A percentile compares a stretch with the other conserved stretches of the same genome.
phyloP scores from a whole-genome alignment of 2,329 filamentous ascomycete species.

The Ophiostoma montium region DNA sequence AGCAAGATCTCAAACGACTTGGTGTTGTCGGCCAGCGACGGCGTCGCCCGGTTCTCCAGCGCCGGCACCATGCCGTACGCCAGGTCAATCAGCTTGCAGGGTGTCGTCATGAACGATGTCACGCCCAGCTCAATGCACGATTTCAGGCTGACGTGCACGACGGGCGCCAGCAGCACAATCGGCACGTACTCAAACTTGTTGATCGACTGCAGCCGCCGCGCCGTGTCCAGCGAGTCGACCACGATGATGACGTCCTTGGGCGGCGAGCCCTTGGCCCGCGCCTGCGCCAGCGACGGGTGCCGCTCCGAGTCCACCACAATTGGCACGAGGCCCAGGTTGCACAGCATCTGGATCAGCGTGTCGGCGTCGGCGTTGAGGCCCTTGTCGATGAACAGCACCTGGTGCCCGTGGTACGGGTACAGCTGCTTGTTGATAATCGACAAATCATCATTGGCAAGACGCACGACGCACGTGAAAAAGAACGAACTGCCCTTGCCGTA shows the following conservation, averaged over 20 bases:
- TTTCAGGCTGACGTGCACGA: conserved; percentile 84
- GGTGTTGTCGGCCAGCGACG: conserved; percentile 82
- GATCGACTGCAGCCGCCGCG: conserved; percentile 67
- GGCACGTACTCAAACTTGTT: conserved; percentile 98
- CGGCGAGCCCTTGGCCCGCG: conserved; percentile 40
- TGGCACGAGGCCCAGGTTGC: conserved; percentile 64
- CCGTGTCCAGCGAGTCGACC: conserved; percentile 85
- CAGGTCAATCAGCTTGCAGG: conserved; percentile 83
- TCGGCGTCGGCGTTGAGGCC: conserved; percentile 62
- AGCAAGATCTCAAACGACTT: conserved; percentile 91
- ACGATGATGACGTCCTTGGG: conserved; percentile 93
- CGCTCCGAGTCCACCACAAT: conserved; percentile 71
- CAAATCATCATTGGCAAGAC: conserved; percentile 66
- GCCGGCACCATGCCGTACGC: conserved; percentile 95
- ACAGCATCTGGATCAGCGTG: conserved; percentile 67
- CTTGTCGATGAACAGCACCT: conserved; percentile 90
- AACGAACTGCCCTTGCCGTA: conserved; percentile 87
- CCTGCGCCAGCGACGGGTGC: conserved; percentile 43
- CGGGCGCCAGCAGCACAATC: conserved; percentile 78
- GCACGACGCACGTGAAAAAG: conserved; percentile 90
- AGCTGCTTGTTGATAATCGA: conserved; percentile 69
- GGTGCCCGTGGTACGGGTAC: conserved; percentile 79
- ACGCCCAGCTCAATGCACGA: conserved; percentile 90
- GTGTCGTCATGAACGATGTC: conserved; percentile 98
- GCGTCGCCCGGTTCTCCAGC: conserved; percentile 81